Conservation (phyloP, 148 eudicot genomes). For the Diospyros lotus region DNA sequence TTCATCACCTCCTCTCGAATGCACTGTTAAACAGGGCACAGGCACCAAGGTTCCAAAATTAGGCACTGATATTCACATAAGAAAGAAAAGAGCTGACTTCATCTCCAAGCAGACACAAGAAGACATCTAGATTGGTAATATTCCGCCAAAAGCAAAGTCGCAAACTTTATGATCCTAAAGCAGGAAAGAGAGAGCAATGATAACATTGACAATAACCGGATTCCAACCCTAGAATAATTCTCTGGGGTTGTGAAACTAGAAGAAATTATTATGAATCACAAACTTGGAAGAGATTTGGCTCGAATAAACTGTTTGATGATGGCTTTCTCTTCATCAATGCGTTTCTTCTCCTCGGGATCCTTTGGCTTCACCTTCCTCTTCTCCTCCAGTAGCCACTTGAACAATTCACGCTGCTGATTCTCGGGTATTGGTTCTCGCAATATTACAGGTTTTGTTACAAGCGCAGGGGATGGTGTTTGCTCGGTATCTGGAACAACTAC, state of each 20-base stretch:
- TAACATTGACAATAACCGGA: background rate
- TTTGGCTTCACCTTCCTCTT: conserved; percentile 83
- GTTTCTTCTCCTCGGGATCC: conserved; percentile 67
- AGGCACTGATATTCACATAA: background rate
- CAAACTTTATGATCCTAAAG: background rate
- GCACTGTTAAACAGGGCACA: background rate
- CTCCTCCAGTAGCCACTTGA: conserved; percentile 94
- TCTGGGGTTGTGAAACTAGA: background rate
- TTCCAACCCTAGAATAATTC: background rate
- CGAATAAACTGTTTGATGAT: conserved; percentile 79
- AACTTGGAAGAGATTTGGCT: conserved; percentile 61
- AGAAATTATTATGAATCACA: conserved; percentile 24
- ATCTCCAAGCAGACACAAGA: background rate
- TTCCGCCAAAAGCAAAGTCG: background rate
- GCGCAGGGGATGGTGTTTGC: conserved; percentile 12
- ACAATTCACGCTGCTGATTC: conserved; percentile 73
- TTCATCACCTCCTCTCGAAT: background rate
- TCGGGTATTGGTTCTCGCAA: conserved; percentile 53
- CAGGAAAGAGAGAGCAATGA: background rate
- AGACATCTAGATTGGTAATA: background rate
- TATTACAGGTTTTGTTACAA: conserved; percentile 32
- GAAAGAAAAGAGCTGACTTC: background rate
- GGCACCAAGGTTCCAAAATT: background rate
- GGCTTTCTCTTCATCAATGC: conserved; percentile 83
- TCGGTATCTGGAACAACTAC: conserved; percentile 25